Percentiles rank a stretch among this genome's conserved stretches.
These are phyloP conservation scores for Haematococcus sp. DNA, from an alignment of 139 green algal species.

Conservation along the genomic window DNA sequence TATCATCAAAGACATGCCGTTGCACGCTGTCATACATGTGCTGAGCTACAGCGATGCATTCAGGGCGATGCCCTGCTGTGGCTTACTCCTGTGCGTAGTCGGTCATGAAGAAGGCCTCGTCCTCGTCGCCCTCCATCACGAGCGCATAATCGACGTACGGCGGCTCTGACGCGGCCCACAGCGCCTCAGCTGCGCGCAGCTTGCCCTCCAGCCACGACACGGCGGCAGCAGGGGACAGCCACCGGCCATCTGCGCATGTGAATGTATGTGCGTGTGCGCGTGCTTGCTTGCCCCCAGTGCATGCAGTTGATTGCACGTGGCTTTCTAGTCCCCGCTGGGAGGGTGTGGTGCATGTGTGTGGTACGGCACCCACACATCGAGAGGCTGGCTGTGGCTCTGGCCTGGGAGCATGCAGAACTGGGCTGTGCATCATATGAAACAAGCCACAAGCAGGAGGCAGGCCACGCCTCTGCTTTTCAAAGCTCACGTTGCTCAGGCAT, in stretches of 20 bases:
- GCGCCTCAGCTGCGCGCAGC: conserved; percentile 36
- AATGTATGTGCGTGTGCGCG: not conserved
- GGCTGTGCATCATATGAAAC: no score
- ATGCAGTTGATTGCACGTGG: not conserved
- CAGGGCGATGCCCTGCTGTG: not conserved
- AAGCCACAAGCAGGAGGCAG: no score
- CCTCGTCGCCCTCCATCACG: conserved; percentile 26
- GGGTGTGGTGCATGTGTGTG: not conserved
- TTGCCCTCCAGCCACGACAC: conserved; percentile 38
- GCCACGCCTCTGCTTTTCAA: no score
- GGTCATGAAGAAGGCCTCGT: conserved; percentile 55
- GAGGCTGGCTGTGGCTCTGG: no score
- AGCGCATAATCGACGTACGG: conserved; percentile 43
- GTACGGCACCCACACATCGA: no score
- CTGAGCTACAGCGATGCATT: no score
- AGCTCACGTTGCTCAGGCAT: no score
- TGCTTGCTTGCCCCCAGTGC: not conserved
- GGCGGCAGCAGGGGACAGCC: conserved; percentile 27
- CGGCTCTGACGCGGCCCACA: conserved; percentile 27
- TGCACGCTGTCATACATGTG: no score
- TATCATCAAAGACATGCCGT: no score
- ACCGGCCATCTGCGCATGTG: conserved; percentile 20
- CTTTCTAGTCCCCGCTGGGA: no score
- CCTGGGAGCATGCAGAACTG: no score
- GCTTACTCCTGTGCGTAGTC: conserved; percentile 50